A percentile compares a stretch with the other conserved stretches of the same genome.
Evolutionary conservation across 1,284 basidiomycete genomes (phyloP).

Genomic region (Ganoderma sinense): DNA sequence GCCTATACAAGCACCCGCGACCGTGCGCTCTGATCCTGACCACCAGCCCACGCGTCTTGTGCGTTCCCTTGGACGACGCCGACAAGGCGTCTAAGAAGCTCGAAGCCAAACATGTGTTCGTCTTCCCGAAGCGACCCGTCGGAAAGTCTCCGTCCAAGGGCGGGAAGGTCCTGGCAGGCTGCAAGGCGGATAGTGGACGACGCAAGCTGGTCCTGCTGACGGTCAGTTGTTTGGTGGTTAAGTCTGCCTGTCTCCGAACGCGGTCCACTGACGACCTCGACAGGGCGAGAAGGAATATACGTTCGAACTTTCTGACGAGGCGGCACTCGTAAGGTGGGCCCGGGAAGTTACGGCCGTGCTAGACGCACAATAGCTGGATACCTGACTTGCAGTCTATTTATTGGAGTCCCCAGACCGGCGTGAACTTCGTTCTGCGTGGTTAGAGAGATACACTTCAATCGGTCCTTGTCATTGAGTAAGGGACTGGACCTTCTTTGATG

Average conservation of each 20-base stretch:
- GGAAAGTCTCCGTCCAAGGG: background rate
- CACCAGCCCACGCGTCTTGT: constrained; percentile 22
- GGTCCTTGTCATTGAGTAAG: no score
- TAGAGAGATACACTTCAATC: background rate
- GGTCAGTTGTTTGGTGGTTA: constrained; percentile 4
- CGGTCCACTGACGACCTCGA: background rate
- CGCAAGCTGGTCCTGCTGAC: constrained; percentile 18
- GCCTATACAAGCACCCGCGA: constrained; percentile 22
- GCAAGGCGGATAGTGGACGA: background rate
- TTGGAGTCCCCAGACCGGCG: background rate
- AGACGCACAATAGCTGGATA: background rate
- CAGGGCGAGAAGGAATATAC: constrained; percentile 22
- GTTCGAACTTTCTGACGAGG: constrained; percentile 17
- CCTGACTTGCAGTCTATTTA: background rate
- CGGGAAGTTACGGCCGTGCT: constrained; percentile 12
- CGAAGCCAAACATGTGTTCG: constrained; percentile 24
- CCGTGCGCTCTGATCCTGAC: constrained; percentile 24
- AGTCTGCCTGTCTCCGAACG: background rate
- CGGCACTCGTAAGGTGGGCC: constrained; percentile 12
- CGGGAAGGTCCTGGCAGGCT: constrained; percentile 12
- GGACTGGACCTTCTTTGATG: background rate
- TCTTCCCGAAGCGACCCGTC: background rate
- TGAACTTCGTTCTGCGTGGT: background rate
- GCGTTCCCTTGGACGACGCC: constrained; percentile 20
- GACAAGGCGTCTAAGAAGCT: constrained; percentile 6